A percentile compares a stretch with the other conserved stretches of the same genome.
Conservation (phyloP, 2,329 filamentous ascomycete genomes). For the Fusarium euwallaceae region DNA sequence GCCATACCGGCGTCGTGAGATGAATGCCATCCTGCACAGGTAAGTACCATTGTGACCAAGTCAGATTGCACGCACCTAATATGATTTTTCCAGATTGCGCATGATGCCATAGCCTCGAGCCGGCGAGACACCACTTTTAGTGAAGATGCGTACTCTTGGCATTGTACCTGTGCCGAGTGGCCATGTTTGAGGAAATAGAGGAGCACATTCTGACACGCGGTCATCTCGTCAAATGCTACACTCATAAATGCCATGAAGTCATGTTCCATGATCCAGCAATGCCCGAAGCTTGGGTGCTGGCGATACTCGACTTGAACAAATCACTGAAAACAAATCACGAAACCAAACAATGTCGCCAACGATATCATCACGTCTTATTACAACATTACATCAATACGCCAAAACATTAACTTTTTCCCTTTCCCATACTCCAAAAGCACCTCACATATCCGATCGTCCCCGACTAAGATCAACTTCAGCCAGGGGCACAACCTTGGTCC, state of each 20-base stretch:
- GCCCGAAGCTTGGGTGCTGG: neutral
- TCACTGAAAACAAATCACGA: neutral
- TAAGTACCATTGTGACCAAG: neutral
- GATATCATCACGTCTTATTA: conserved; percentile 46
- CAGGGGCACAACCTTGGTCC: conserved; percentile 55
- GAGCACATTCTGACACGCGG: neutral
- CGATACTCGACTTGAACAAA: too few relatives aligned
- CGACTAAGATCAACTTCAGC: conserved; percentile 53
- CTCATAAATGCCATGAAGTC: neutral
- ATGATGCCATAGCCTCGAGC: neutral
- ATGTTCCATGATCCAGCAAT: neutral
- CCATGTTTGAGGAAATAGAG: neutral
- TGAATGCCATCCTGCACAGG: neutral
- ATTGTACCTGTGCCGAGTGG: neutral
- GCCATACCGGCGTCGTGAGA: neutral
- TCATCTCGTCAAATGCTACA: neutral
- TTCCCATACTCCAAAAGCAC: conserved; percentile 16
- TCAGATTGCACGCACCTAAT: neutral
- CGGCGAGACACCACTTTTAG: neutral
- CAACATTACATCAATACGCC: conserved; percentile 36
- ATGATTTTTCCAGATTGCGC: neutral
- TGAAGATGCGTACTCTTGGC: neutral
- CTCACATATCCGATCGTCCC: conserved; percentile 38
- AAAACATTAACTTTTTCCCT: conserved; percentile 30
- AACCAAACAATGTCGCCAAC: conserved; percentile 11